phyloP scores from a whole-genome alignment of 1,284 basidiomycete species.

The Inonotus hispidus region DNA sequence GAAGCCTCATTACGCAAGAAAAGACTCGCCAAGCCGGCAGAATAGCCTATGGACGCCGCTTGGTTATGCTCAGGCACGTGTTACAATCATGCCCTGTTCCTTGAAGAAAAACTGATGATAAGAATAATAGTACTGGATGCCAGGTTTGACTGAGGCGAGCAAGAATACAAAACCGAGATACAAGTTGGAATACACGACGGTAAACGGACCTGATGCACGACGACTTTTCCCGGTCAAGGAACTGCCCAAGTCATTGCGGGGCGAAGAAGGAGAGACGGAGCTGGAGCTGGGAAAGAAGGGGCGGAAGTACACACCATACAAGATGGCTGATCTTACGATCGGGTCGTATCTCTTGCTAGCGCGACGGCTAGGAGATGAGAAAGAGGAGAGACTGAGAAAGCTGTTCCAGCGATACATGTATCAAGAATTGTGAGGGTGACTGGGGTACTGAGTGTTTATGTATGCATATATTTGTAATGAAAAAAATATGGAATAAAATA shows the following conservation, averaged over 20 bases:
- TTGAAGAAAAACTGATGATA: conserved; percentile 3
- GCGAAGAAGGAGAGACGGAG: conserved; percentile 29
- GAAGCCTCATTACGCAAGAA: conserved; percentile 56
- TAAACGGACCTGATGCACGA: conserved; percentile 27
- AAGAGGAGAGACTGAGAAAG: conserved; percentile 58
- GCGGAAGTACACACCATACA: conserved; percentile 65
- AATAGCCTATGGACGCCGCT: conserved; percentile 71
- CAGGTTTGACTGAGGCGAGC: conserved; percentile 55
- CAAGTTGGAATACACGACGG: conserved; percentile 79
- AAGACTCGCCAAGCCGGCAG: conserved; percentile 61
- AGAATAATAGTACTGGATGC: conserved; percentile 64
- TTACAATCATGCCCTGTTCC: conserved; percentile 18
- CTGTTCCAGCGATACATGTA: conserved; percentile 70
- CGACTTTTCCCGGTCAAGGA: conserved; percentile 62
- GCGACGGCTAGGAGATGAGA: conserved; percentile 49
- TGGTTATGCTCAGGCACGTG: conserved; percentile 72
- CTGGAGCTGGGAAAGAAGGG: conserved; percentile 23
- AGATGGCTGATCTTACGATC: conserved; percentile 72
- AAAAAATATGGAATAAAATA: conserved; percentile 21
- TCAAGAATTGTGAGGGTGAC: conserved; percentile 33
- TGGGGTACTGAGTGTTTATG: neutral
- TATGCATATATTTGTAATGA: conserved; percentile 10
- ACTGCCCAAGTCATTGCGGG: conserved; percentile 53
- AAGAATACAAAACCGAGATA: conserved; percentile 53
- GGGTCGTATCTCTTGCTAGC: conserved; percentile 71